Evolutionary conservation across 306 rosid species (phyloP).

Genomic region (Quercus gilva): DNA sequence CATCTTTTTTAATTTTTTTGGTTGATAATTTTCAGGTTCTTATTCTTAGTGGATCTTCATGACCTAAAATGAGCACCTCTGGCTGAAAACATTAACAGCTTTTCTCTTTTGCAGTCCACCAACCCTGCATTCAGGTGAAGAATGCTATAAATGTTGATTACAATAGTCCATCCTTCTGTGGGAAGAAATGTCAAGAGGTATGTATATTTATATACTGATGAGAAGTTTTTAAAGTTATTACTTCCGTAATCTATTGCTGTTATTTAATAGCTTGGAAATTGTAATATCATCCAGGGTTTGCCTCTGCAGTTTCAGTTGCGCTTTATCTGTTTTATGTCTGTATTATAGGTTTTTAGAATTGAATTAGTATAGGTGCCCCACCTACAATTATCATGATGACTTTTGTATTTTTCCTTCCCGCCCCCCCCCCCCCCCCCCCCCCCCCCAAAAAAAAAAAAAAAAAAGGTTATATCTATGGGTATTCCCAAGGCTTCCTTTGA

Average conservation of each 20-base stretch:
- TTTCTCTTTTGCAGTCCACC: slow-evolving; percentile 58
- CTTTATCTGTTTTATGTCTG: slow-evolving; percentile 8
- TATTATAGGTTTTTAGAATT: neutral
- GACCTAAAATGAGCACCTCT: slow-evolving; percentile 9
- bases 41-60: slow-evolving; percentile 18
- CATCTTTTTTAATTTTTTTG: neutral
- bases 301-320: slow-evolving; percentile 8
- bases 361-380: too few species aligned
- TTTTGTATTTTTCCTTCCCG: neutral
- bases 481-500: neutral
- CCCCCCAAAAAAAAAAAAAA: too few species aligned
- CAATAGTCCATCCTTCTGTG: slow-evolving; percentile 49
- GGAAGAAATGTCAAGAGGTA: slow-evolving; percentile 78
- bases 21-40: neutral
- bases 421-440: too few species aligned
- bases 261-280: slow-evolving; percentile 13
- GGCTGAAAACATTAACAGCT: slow-evolving; percentile 17
- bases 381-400: neutral
- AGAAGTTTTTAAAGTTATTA: slow-evolving; percentile 65
- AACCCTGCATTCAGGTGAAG: slow-evolving; percentile 44
- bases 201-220: neutral
- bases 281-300: neutral
- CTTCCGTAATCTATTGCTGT: slow-evolving; percentile 17
- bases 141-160: slow-evolving; percentile 36
- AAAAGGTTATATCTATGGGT: neutral